Base-by-base conservation (phyloP, 2,329 filamentous ascomycete genomes). In the Trichoderma koningiopsis region DNA sequence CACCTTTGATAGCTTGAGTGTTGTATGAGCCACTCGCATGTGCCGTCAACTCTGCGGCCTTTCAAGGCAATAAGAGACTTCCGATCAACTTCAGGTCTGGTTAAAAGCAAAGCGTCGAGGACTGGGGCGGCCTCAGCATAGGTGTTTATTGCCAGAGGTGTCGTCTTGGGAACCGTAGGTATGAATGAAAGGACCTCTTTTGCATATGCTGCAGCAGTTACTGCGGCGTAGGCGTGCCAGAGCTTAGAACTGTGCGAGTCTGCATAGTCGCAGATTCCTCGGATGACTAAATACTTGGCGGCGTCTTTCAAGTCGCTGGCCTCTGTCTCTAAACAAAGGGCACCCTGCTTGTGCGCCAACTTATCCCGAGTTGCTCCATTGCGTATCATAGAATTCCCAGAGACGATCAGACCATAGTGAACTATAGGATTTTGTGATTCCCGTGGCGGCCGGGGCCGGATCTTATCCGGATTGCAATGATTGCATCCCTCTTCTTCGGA, bases 101-200 rank as follows among this genome's bases (percentile, higher is more conserved):
- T 63, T 22, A 63, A 3, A 0, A 63, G 60, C 22, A 63, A 63
- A 37, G 60, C 60, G 3, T 63, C 60, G 13, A 63, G 60, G 16
- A 63, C 60, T 4, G 60, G 60, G 1, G 60, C 60, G 3, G 60
- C 60, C 31, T 63, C 60, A 6, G 47, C 47, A 63, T 63, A 63
- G 53, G 60, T 55, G 16, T 63, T 63, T 40, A 31, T 55, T 63
- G 60, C 47, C 47, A 63, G 22, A 63, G 60, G 10, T n/a, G 31
- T 27, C 60, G 47, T 5, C 60, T 53, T 63, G 47, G 33, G 22
- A 37, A 27, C 16, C 4, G 60, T 1, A 8, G 60, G 60, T 53
- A 63, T 63, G 31, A 55, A 63, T 10, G 60, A 63, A 40, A 63
- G 60, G 47, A 63, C 4, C 31, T 63, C 60, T 55, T 63, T 63